These are phyloP conservation scores for Coemansia sp. DNA, from an alignment of 371 early-diverging fungal genomes.

Conservation along the genomic window DNA sequence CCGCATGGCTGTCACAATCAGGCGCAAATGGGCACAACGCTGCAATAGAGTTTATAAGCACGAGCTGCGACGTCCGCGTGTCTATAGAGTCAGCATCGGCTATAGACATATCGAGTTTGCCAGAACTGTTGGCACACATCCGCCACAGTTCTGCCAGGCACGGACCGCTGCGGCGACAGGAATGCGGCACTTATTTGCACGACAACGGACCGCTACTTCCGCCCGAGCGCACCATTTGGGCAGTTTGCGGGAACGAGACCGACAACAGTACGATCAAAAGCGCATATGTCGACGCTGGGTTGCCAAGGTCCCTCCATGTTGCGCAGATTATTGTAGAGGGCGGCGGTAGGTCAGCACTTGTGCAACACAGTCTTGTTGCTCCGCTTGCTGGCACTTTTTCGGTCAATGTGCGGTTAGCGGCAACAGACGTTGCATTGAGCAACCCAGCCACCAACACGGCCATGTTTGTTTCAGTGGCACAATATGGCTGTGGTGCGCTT, in stretches of 20 bases:
- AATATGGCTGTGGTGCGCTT: slow-evolving; percentile 5
- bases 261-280: neutral
- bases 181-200: slow-evolving; percentile 2
- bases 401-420: slow-evolving; percentile 19
- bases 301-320: slow-evolving; percentile 30
- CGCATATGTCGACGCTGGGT: slow-evolving; percentile 22
- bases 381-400: slow-evolving; percentile 5
- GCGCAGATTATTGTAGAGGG: slow-evolving; percentile 17
- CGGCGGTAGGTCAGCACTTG: slow-evolving; percentile 10
- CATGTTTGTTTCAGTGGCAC: slow-evolving; percentile 6
- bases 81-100: slow-evolving; percentile 11
- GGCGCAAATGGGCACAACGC: neutral
- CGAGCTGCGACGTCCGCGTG: slow-evolving; percentile 6
- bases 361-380: slow-evolving; percentile 13
- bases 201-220: slow-evolving; percentile 8
- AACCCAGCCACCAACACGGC: slow-evolving; percentile 18
- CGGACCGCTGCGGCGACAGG: slow-evolving; percentile 14
- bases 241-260: neutral
- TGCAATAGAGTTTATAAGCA: slow-evolving; percentile 19
- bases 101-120: slow-evolving; percentile 9
- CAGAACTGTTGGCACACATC: slow-evolving; percentile 20
- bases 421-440: slow-evolving; percentile 15
- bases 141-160: slow-evolving; percentile 9
- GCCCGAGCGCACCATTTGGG: slow-evolving; percentile 23
- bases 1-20: slow-evolving; percentile 13